Conservation (phyloP, 169 alveolate species). For the Plasmodium adleri region DNA sequence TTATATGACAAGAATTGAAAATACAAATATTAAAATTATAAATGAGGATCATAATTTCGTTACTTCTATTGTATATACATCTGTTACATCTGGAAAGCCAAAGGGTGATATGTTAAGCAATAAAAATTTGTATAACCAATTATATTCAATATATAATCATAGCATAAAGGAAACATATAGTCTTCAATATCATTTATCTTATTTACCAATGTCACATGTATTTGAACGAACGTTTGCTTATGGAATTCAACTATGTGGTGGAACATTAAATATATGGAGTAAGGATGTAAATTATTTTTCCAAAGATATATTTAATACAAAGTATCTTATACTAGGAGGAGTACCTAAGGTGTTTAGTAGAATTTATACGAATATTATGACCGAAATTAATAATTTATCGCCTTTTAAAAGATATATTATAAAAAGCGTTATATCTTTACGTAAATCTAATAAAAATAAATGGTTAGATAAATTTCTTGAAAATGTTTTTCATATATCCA, state of each 20-base stretch:
- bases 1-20: neutral
- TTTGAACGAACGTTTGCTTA: slow-evolving; percentile 91
- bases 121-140: slow-evolving; percentile 35
- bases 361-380: slow-evolving; percentile 13
- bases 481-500: slow-evolving; percentile 5
- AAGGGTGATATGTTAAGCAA: slow-evolving; percentile 97
- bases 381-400: slow-evolving; percentile 24
- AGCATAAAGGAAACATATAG: neutral
- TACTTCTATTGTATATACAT: slow-evolving; percentile 95
- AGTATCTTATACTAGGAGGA: slow-evolving; percentile 18
- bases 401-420: slow-evolving; percentile 18
- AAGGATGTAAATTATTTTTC: slow-evolving; percentile 13
- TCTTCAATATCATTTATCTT: slow-evolving; percentile 87
- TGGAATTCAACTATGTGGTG: slow-evolving; percentile 1
- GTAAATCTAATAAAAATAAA: neutral
- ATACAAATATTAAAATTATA: neutral
- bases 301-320: neutral
- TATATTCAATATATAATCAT: neutral
- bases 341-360: slow-evolving; percentile 53
- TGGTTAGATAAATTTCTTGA: neutral
- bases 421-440: neutral
- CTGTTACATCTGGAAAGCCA: slow-evolving; percentile 99
- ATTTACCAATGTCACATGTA: slow-evolving; percentile 96
- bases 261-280: slow-evolving; percentile 27
- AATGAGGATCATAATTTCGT: slow-evolving; percentile 81